A percentile compares a stretch with the other conserved stretches of the same genome.
These are phyloP conservation scores for Xylariomycetidae sp. DNA, from an alignment of 2,329 filamentous ascomycete genomes.

Conservation along the genomic window DNA sequence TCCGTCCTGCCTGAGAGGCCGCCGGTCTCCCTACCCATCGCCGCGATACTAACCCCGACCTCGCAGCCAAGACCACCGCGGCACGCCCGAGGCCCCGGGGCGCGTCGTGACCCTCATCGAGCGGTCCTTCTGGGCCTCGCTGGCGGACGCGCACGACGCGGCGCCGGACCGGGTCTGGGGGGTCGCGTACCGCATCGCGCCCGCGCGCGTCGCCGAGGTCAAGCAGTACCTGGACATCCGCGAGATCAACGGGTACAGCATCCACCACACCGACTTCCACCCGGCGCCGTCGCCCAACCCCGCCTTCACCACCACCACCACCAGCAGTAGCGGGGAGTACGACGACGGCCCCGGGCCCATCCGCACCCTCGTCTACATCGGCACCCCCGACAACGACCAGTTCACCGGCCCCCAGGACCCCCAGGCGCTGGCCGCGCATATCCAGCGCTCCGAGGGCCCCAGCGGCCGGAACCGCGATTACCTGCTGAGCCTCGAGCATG, in stretches of 20 bases:
- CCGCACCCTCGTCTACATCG: slow-evolving; percentile 78
- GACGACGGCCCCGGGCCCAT: slow-evolving; percentile 31
- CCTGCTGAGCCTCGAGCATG: slow-evolving; percentile 70
- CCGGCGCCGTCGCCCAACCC: slow-evolving; percentile 31
- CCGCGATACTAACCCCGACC: slow-evolving; percentile 7
- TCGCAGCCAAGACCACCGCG: slow-evolving; percentile 86
- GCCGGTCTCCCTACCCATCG: neutral
- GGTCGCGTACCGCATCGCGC: slow-evolving; percentile 78
- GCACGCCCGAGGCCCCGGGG: slow-evolving; percentile 80
- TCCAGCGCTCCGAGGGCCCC: slow-evolving; percentile 68
- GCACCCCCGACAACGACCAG: slow-evolving; percentile 86
- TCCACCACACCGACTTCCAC: slow-evolving; percentile 83
- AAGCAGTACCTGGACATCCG: slow-evolving; percentile 88
- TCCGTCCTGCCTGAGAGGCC: neutral
- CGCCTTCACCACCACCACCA: neutral
- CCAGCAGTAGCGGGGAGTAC: neutral
- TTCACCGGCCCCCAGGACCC: slow-evolving; percentile 83
- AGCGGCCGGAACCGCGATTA: slow-evolving; percentile 91
- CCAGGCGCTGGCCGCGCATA: slow-evolving; percentile 71
- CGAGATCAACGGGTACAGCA: slow-evolving; percentile 95
- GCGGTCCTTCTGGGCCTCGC: slow-evolving; percentile 65
- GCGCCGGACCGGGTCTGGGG: slow-evolving; percentile 75
- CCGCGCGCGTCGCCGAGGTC: slow-evolving; percentile 69
- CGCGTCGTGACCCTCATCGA: slow-evolving; percentile 92
- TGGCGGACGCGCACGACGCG: slow-evolving; percentile 61